These are phyloP conservation scores for Neonectria punicea DNA, from an alignment of 2,329 filamentous ascomycete genomes.

Conservation along the genomic window DNA sequence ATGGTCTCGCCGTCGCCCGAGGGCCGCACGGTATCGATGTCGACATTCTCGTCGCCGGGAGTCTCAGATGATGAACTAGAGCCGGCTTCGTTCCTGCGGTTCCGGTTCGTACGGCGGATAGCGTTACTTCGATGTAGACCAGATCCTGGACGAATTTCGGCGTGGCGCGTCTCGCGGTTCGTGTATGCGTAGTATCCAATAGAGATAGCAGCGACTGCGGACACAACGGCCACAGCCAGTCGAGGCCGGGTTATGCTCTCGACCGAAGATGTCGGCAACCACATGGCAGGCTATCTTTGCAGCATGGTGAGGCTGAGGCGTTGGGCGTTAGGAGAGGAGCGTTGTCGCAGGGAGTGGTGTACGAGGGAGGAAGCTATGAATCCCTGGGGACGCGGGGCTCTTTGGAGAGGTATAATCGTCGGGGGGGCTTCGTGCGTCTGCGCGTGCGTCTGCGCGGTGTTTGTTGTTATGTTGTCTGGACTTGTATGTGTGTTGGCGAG, in stretches of 20 bases:
- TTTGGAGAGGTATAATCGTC: background rate
- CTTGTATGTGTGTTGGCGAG: background rate
- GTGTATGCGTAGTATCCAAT: constrained; percentile 69
- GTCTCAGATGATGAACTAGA: constrained; percentile 55
- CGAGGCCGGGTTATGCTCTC: constrained; percentile 66
- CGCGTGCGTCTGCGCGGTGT: background rate
- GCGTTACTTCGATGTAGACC: constrained; percentile 74
- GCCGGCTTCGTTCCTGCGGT: constrained; percentile 49
- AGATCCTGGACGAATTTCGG: constrained; percentile 42
- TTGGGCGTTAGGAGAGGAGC: constrained; percentile 5
- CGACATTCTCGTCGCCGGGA: constrained; percentile 58
- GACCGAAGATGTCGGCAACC: constrained; percentile 59
- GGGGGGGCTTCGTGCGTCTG: background rate
- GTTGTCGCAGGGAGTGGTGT: background rate
- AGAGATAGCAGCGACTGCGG: constrained; percentile 66
- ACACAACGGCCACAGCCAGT: constrained; percentile 65
- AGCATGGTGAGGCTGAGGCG: constrained; percentile 44
- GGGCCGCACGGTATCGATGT: constrained; percentile 43
- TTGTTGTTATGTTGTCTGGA: background rate
- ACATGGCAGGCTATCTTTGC: constrained; percentile 53
- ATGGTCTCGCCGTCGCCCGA: constrained; percentile 52
- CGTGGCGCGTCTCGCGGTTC: constrained; percentile 42
- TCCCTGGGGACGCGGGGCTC: background rate
- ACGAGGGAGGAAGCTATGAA: background rate
- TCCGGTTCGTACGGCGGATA: constrained; percentile 62